Evolutionary conservation across 2,329 filamentous ascomycete genomes (phyloP), one percentile per base, ranked within the genome.

Genomic region (Chaetomium strumarium): DNA sequence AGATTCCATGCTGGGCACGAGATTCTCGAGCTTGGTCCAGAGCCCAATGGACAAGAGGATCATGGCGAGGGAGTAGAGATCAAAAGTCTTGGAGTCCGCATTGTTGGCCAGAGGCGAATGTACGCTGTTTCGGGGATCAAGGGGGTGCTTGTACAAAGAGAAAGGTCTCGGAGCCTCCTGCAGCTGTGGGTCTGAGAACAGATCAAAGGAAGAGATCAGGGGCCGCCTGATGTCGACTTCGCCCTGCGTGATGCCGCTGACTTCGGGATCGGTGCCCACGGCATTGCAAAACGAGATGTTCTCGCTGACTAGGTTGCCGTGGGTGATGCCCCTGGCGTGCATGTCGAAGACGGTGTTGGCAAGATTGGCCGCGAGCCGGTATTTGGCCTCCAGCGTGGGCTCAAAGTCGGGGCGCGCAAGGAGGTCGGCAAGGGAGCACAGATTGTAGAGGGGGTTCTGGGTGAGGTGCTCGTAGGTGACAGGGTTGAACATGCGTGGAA

Each of bases 41-140:
- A 91, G 69, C 7, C 88, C 88, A 49, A 91, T 81, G 7, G 88
- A 88, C 2, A 90, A 72, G 0, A 92, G 74, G 4, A 90, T 71
- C 70, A 90, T 79, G 16, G 85, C 85, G 1, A 92, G 73, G 7
- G 85, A 84, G 64, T 90, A 90, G 2, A 91, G 70, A 55, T 91
- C 88, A 31, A 82, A 70, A 1, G 80, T 75, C 37, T 81, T 79
- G 38, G 77, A 77, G 50, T 83, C 79, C 1, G 76, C 72, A 5
- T 74, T 75, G 39, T 71, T 71, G 4, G 68, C 62, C 10, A 80
- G 64, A 0, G 76, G 74, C 0, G 78, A 78, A 19, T 74, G 67
- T 4, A 72, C 64, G 0, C 75, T 75, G 3, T 72, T 75, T 12
- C 75, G 71, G 5, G 80, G 79, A 60, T 84, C 80, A 3, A 86